Evolutionary conservation across 139 green algal species (phyloP).

Genomic region (Dunaliella primolecta): DNA sequence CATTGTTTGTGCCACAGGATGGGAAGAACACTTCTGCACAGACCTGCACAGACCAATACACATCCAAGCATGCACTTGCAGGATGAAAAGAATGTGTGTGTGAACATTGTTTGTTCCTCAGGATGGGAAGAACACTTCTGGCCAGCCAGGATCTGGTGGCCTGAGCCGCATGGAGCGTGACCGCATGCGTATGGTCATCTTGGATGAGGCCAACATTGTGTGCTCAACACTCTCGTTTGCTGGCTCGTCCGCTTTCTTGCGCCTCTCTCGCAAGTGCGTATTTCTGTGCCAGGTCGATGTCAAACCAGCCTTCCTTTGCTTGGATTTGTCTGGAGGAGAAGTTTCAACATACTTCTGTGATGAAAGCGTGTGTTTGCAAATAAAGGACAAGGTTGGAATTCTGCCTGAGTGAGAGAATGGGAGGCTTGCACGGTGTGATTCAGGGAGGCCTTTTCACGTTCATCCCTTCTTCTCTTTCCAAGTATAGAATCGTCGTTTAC

Average conservation of each 20-base stretch:
- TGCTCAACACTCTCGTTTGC: conserved; percentile 79
- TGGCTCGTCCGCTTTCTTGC: conserved; percentile 37
- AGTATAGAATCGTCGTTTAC: too few species aligned
- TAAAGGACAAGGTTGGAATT: not conserved
- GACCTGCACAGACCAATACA: too few species aligned
- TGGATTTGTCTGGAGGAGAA: too few species aligned
- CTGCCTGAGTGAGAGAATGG: too few species aligned
- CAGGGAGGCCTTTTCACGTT: too few species aligned
- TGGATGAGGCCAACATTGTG: conserved; percentile 81
- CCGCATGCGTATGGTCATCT: conserved; percentile 52
- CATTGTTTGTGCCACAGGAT: too few species aligned
- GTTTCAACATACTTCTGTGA: not conserved
- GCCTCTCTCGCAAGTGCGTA: conserved; percentile 13
- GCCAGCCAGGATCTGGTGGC: conserved; percentile 4
- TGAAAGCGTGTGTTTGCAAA: not conserved
- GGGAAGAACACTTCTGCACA: too few species aligned
- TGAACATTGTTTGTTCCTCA: too few species aligned
- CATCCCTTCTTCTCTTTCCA: too few species aligned
- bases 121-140: conserved; percentile 3
- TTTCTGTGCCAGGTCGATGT: not conserved
- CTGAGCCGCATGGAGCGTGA: conserved; percentile 25
- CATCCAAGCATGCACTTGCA: too few species aligned
- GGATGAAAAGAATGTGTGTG: too few species aligned
- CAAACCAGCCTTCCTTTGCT: not conserved
- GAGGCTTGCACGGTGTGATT: too few species aligned